Percentiles rank a stretch among this genome's conserved stretches.
Evolutionary conservation across 192 early-diverging fungal species (phyloP).

Genomic region (Coemansia sp.): DNA sequence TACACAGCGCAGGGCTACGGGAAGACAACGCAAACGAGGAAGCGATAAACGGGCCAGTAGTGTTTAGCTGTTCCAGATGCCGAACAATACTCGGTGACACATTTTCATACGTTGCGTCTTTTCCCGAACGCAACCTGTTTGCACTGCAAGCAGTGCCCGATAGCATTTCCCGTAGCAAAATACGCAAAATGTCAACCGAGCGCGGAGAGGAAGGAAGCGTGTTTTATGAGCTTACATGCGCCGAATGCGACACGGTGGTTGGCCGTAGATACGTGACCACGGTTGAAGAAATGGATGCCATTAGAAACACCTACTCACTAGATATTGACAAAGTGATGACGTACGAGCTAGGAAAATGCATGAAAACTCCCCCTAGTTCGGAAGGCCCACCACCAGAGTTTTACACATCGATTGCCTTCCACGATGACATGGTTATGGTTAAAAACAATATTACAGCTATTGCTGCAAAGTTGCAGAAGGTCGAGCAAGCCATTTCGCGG

Average conservation of each 20-base stretch:
- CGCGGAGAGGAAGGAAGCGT: slow-evolving; percentile 35
- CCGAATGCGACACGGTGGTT: slow-evolving; percentile 31
- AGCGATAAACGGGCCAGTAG: slow-evolving; percentile 40
- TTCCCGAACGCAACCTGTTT: slow-evolving; percentile 45
- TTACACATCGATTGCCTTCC: slow-evolving; percentile 33
- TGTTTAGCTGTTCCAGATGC: slow-evolving; percentile 51
- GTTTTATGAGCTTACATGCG: slow-evolving; percentile 37
- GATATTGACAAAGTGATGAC: slow-evolving; percentile 42
- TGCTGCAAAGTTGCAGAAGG: slow-evolving; percentile 34
- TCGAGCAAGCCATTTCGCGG: slow-evolving; percentile 29
- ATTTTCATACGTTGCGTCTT: slow-evolving; percentile 42
- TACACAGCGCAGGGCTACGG: not conserved
- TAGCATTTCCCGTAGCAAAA: slow-evolving; percentile 22
- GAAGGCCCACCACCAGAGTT: slow-evolving; percentile 36
- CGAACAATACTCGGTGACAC: slow-evolving; percentile 51
- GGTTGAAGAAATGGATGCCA: slow-evolving; percentile 28
- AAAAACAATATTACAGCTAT: slow-evolving; percentile 44
- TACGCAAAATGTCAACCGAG: slow-evolving; percentile 23
- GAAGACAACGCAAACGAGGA: slow-evolving; percentile 24
- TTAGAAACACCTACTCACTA: slow-evolving; percentile 35
- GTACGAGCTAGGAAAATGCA: slow-evolving; percentile 47
- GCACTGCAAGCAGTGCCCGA: slow-evolving; percentile 37
- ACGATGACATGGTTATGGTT: slow-evolving; percentile 35
- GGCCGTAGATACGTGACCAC: slow-evolving; percentile 42
- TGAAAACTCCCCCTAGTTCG: slow-evolving; percentile 9